Evolutionary conservation across 805 yeast species (phyloP), one percentile per base, ranked within the genome.

Genomic region (Lipomyces kockii): DNA sequence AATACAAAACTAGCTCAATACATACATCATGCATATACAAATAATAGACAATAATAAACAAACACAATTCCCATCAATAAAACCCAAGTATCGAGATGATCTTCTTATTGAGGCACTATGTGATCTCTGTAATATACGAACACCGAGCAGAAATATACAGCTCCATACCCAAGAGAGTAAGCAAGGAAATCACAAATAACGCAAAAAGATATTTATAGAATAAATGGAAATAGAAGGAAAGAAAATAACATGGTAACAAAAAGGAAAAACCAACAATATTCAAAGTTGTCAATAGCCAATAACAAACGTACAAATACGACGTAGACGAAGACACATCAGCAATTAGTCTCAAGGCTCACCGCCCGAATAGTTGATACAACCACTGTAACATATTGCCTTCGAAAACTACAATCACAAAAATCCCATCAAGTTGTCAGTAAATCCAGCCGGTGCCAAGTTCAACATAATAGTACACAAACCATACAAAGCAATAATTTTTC

Each of bases 391-490:
- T 37, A 5, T n/a, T n/a, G 49, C 22, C 20, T 7, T 43, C 49
- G 14, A 43, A 43, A 43, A 14, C 29, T 43, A 43, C n/a, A 43
- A 43, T 7, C 49, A 43, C 49, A 43, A 17, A n/a, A 43, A 43
- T 12, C 49, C 22, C 22, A 17, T 43, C 49, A 43, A 43, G 20
- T 37, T 14, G 4, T 37, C 17, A 37, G 17, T 12, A 12, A 37
- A 37, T 14, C 43, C 43, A 37, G 43, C 43, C 43, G 17, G 43
- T 37, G 43, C 49, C 49, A 12, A 43, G 20, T 17, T n/a, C 20
- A 43, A 43, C 25, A 43, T 43, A 43, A 43, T 43, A 43, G 49
- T 43, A 43, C 49, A 43, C 22, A 43, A 43, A n/a, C 49, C 49
- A n/a, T n/a, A 43, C 20, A 43, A 17, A 43, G 49, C 49, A 43